phyloP scores from a whole-genome alignment of 352 stramenopile genomes.

The Pythium grandisporangium region DNA sequence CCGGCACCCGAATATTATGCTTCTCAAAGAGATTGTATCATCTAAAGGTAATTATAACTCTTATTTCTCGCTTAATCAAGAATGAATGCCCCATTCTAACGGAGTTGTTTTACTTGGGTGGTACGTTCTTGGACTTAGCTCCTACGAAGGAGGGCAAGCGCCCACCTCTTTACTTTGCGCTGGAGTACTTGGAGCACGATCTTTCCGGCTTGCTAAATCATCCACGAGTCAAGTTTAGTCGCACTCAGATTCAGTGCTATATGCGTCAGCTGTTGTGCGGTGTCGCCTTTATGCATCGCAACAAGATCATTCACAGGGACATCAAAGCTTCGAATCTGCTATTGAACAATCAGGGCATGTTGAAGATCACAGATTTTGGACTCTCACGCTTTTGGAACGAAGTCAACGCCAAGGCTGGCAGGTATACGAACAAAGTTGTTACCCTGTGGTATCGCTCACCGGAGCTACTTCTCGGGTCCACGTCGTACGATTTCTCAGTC shows the following conservation, averaged over 20 bases:
- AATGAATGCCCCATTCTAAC: not conserved
- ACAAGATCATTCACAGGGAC: conserved; percentile 83
- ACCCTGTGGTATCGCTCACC: conserved; percentile 93
- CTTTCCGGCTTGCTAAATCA: conserved; percentile 78
- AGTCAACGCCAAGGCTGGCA: conserved; percentile 69
- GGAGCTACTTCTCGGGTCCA: conserved; percentile 89
- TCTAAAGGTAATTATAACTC: conserved; percentile 33
- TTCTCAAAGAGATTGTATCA: conserved; percentile 93
- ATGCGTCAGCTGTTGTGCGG: conserved; percentile 78
- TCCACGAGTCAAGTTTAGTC: conserved; percentile 70
- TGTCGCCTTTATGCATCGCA: conserved; percentile 82
- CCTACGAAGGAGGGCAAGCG: conserved; percentile 76
- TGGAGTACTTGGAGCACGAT: conserved; percentile 86
- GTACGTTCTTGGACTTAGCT: too few relatives aligned
- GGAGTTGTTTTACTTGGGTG: conserved; percentile 1
- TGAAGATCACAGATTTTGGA: conserved; percentile 81
- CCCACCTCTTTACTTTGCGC: conserved; percentile 79
- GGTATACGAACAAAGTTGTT: conserved; percentile 94
- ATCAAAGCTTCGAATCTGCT: conserved; percentile 85
- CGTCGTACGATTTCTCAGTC: conserved; percentile 88
- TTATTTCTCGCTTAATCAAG: not conserved
- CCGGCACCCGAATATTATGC: conserved; percentile 92
- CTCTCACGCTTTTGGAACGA: conserved; percentile 83
- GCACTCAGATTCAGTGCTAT: conserved; percentile 84
- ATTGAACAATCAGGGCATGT: conserved; percentile 76